Base-by-base conservation (phyloP, 805 yeast species). In the Spathaspora girioi region DNA sequence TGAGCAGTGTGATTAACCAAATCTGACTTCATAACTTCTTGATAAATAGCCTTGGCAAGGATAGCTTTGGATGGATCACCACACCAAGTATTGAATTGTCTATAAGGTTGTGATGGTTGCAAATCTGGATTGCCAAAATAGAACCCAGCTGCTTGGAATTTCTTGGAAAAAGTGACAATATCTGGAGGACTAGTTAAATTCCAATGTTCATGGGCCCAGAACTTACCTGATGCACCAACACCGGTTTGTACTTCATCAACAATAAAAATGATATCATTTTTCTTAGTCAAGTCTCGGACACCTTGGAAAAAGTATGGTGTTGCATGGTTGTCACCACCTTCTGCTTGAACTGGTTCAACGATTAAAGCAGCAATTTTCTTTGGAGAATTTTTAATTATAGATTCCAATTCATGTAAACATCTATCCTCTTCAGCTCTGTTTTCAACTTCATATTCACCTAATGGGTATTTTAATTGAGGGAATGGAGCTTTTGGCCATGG, bases 1-100 rank as follows among this genome's bases (percentile, higher is more conserved):
- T 73, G 68, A 3, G 76, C 71, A 14, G 83, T 77, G 45, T 75
- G 74, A 19, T 66, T 69, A 41, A 81, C 75, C 54, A 84, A 70
- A 52, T 78, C 72, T 54, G 81, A 66, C 56, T 79, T 75, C 23
- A 63, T 56, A 47, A 84, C 70, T 57, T 83, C 86, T 60, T 80
- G 74, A 56, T 78, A 78, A 56, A 84, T 84, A 53, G 83, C 71
- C 57, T 78, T 78, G 40, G 88, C 87, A 59, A 84, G 73, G 49
- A 84, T 70, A 64, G 85, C 84, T 69, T 81, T 81, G 14, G 87
- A 79, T 55, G 89, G 87, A 65, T 84, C 89, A 58, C 89, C 89
- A 67, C 88, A 84, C 89, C 89, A 84, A 53, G 89, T 84, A 76
- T 84, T 84, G 73, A 84, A 84, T 63, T 84, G 89, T 70, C 89